These are phyloP conservation scores for Rhinocladiella mackenziei DNA, from an alignment of 2,329 filamentous ascomycete genomes.

Conservation along the genomic window DNA sequence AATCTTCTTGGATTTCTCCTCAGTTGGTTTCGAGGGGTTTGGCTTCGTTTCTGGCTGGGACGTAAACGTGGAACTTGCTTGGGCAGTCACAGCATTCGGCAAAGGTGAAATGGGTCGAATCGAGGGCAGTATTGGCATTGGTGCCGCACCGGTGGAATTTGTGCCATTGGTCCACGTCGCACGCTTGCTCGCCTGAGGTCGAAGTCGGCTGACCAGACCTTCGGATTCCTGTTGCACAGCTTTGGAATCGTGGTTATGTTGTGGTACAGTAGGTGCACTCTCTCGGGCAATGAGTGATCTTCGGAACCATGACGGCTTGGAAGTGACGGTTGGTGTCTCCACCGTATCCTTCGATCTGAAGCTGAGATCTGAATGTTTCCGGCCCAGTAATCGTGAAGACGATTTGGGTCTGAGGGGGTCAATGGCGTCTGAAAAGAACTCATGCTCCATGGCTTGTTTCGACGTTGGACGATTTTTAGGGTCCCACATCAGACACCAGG, in stretches of 20 bases:
- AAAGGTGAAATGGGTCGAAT: constrained; percentile 93
- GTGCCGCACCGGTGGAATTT: constrained; percentile 65
- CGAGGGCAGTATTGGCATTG: constrained; percentile 93
- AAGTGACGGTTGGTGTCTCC: constrained; percentile 57
- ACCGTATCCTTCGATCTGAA: constrained; percentile 63
- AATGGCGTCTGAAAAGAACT: constrained; percentile 88
- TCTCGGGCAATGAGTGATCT: constrained; percentile 85
- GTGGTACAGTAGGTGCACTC: constrained; percentile 57
- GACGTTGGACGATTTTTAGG: constrained; percentile 88
- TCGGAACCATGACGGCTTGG: constrained; percentile 95
- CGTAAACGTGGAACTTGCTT: constrained; percentile 66
- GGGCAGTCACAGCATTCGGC: constrained; percentile 87
- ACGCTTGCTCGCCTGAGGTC: constrained; percentile 67
- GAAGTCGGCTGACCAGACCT: constrained; percentile 49
- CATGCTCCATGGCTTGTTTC: constrained; percentile 87
- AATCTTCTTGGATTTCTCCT: constrained; percentile 81
- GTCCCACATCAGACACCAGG: constrained; percentile 99
- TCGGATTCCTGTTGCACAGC: constrained; percentile 41
- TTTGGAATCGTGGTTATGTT: constrained; percentile 38
- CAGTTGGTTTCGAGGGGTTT: constrained; percentile 40
- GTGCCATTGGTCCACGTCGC: constrained; percentile 87
- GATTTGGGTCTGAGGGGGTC: constrained; percentile 92
- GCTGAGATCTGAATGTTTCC: constrained; percentile 82
- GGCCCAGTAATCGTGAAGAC: constrained; percentile 76
- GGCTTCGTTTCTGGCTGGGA: constrained; percentile 41